Conservation (phyloP, 129 eudicot genomes). For the Chrysanthemum lavandulifolium region DNA sequence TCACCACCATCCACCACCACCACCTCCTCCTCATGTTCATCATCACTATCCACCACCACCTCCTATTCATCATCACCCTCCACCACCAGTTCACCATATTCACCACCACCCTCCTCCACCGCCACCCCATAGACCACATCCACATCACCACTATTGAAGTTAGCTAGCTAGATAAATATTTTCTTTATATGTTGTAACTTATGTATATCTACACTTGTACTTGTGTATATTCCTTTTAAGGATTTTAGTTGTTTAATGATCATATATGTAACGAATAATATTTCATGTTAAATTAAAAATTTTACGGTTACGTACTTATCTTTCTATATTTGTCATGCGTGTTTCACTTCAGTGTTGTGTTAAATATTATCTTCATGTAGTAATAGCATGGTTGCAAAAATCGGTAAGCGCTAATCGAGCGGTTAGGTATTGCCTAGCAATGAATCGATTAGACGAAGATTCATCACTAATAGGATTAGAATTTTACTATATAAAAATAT, state of each 20-base stretch:
- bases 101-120: constrained; percentile 24
- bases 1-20: constrained; percentile 21
- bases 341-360: no score
- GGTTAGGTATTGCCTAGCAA: no score
- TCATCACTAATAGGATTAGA: no score
- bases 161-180: background rate
- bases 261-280: constrained; percentile 1
- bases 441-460: no score
- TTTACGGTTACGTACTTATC: background rate
- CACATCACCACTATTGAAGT: constrained; percentile 18
- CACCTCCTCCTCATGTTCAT: constrained; percentile 14
- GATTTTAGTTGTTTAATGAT: background rate
- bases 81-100: constrained; percentile 11
- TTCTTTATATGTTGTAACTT: background rate
- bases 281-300: background rate
- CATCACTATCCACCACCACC: constrained; percentile 28
- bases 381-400: no score
- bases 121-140: constrained; percentile 23
- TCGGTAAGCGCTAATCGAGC: no score
- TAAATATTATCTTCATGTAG: no score
- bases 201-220: background rate
- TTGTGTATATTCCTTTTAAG: background rate
- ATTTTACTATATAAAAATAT: no score
- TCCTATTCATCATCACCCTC: constrained; percentile 10
- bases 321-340: background rate